These are phyloP conservation scores for Roridomyces roridus DNA, from an alignment of 768 basidiomycete species.

Conservation along the genomic window DNA sequence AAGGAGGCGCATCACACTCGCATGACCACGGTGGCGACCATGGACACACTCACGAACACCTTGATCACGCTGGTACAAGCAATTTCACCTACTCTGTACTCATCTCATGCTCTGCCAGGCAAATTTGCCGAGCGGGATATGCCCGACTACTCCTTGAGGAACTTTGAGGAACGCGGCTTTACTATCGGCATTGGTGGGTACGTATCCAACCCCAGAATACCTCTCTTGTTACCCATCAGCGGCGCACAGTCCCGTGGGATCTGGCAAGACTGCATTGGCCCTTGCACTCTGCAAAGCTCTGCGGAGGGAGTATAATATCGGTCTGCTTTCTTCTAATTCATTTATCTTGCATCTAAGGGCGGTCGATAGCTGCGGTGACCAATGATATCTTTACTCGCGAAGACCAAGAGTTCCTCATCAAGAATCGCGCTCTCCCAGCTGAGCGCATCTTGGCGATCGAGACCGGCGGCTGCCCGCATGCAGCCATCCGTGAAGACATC, in stretches of 20 bases:
- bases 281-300: slow-evolving; percentile 87
- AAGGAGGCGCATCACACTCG: slow-evolving; percentile 41
- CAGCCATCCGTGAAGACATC: slow-evolving; percentile 97
- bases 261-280: slow-evolving; percentile 95
- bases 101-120: slow-evolving; percentile 51
- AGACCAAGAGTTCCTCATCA: slow-evolving; percentile 97
- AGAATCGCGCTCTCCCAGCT: slow-evolving; percentile 84
- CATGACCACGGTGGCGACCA: slow-evolving; percentile 78
- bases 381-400: slow-evolving; percentile 99
- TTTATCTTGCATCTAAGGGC: slow-evolving; percentile 8
- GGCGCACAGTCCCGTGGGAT: slow-evolving; percentile 84
- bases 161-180: slow-evolving; percentile 93
- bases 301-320: slow-evolving; percentile 88
- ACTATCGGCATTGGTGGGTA: slow-evolving; percentile 99
- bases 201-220: slow-evolving; percentile 29
- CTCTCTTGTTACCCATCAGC: slow-evolving; percentile 9
- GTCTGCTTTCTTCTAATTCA: slow-evolving; percentile 47
- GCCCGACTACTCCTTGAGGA: slow-evolving; percentile 83
- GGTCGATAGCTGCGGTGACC: slow-evolving; percentile 87
- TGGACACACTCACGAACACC: slow-evolving; percentile 93
- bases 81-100: neutral
- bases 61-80: slow-evolving; percentile 80
- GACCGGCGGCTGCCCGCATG: slow-evolving; percentile 97
- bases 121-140: slow-evolving; percentile 92
- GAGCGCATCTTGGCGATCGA: slow-evolving; percentile 94